Evolutionary conservation across 23 red algal genomes (phyloP), one percentile per base, ranked within the genome.

Genomic region (Gracilaria caudata): DNA sequence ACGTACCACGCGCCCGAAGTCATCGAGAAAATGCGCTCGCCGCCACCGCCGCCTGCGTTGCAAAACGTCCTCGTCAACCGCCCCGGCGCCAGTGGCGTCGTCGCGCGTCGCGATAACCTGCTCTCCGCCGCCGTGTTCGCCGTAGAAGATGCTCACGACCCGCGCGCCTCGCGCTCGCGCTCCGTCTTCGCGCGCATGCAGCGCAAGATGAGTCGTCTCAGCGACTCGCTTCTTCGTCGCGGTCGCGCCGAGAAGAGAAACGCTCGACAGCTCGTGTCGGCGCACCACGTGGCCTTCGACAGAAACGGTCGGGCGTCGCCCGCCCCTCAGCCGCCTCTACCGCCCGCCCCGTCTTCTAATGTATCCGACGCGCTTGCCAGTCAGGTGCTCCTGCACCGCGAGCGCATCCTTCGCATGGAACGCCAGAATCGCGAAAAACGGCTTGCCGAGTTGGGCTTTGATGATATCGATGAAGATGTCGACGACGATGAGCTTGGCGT

Each of bases 1-100:
- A 14, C 80, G 0, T 26, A 20, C 30, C 57, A 63, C 19, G 44
- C 39, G 28, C 38, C 20, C n/a, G n/a, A n/a, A n/a, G n/a, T n/a
- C n/a, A n/a, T n/a, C n/a, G n/a, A n/a, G n/a, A n/a, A n/a, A n/a
- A 86, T 86, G 82, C 82, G 66, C 49, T 30, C 82, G 0, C 82
- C 82, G 33, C 66, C 82, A 26, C 66, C 82, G 41, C 45, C 82
- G 23, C 82, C 66, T 13, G 68, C 82, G 24, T 28, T 75, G 13
- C 63, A 86, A 32, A 75, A 86, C 51, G 82, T 86, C 24, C 46
- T 72, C 45, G 65, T 86, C 25, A 47, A 61, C 28, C 82, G 68
- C 24, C 82, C 82, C 33, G 66, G 46, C 26, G 37, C 64, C 82
- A 63, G 29, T 26, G 44, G 59, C 64, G 68, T 76, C 38, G 68